Conservation (phyloP, 768 basidiomycete genomes). For the Coprinellus micaceus region DNA sequence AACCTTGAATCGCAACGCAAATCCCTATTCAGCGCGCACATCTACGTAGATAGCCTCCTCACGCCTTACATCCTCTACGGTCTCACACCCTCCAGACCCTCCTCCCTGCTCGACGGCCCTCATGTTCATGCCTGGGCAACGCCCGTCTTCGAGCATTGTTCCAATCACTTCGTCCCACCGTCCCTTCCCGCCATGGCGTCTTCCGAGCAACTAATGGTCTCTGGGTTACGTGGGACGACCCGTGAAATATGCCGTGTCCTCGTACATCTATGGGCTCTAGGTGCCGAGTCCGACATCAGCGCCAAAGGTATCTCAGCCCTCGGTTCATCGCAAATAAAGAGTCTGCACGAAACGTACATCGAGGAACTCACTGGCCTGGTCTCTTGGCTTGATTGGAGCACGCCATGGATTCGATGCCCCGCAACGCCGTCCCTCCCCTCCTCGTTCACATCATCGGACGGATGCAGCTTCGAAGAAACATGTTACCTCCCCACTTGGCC, state of each 20-base stretch:
- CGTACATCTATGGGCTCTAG: constrained; percentile 46
- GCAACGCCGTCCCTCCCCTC: too few relatives aligned
- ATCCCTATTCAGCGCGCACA: constrained; percentile 21
- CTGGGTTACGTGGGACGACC: constrained; percentile 29
- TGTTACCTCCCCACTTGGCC: constrained; percentile 46
- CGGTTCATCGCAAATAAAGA: background rate
- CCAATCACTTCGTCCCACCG: constrained; percentile 19
- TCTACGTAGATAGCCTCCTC: constrained; percentile 30
- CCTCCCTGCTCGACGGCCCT: background rate
- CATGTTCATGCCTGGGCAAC: constrained; percentile 28
- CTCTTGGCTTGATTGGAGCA: constrained; percentile 50
- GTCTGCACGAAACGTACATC: background rate
- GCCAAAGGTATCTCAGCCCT: too few relatives aligned
- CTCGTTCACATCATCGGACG: background rate
- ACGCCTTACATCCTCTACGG: constrained; percentile 27
- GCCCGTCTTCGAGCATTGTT: constrained; percentile 29
- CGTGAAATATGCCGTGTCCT: constrained; percentile 45
- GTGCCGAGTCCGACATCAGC: constrained; percentile 24
- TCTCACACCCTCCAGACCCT: constrained; percentile 11
- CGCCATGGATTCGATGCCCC: constrained; percentile 41
- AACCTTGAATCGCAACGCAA: constrained; percentile 3
- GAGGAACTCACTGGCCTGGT: constrained; percentile 27
- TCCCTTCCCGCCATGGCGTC: constrained; percentile 15
- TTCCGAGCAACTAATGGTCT: constrained; percentile 29
- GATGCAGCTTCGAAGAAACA: constrained; percentile 29